Evolutionary conservation across 345 rosid species (phyloP), one percentile per base, ranked within the genome.

Genomic region (Melaleuca quinquenervia): DNA sequence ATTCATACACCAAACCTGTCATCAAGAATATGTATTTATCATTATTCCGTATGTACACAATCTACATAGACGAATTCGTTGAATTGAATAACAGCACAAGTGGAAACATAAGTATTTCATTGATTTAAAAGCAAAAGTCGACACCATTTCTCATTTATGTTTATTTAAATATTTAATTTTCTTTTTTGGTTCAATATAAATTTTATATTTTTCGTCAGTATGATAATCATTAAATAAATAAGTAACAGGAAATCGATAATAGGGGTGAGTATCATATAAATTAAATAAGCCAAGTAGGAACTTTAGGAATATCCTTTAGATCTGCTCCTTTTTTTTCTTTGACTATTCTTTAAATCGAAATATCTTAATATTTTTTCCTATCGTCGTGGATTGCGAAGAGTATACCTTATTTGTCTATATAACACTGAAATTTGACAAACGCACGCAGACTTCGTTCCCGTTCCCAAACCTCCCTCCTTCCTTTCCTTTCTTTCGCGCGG

Each of bases 391-490:
- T 29, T 41, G 27, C 36, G 21, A 7, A 8, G 55, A 84, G 21
- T 13, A 8, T 84, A 84, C 20, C 8, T 21, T 56, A 13, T 56
- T 24, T 52, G 45, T 20, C 12, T 10, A 29, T 29, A 27, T 29
- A 8, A 18, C 20, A 32, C 78, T 32, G 32, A 12, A 49, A 82
- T 41, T 24, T 41, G 62, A 52, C n/a, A 41, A 56, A 41, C 16
- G 13, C 76, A 18, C 45, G 36, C 45, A 85, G 91, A 88, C 83
- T 87, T 86, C 45, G 75, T 91, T 91, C 86, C 88, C 91, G 86
- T 91, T 88, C 90, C 85, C 90, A 90, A 86, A 88, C 85, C 88
- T 88, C 90, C 76, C 49, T 84, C 85, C 49, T 44, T 55, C 50
- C 85, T 49, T 24, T 85, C 55, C 62, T 62, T 50, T 50, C 78